Evolutionary conservation across 345 rosid species (phyloP).

Genomic region (Rhodamnia argentea): DNA sequence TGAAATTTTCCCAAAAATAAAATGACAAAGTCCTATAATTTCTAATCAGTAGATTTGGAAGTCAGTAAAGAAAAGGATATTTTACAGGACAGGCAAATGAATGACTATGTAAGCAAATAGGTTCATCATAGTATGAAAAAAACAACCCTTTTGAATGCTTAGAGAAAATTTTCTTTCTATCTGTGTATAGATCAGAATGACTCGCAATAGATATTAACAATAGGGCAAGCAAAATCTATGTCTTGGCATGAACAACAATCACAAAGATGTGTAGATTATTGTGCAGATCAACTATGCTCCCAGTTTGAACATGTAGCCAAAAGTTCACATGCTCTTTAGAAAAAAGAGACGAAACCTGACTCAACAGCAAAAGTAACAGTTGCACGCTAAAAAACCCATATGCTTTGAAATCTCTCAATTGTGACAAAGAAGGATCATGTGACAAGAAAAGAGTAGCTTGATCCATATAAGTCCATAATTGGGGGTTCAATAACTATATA

Average conservation of each 20-base stretch:
- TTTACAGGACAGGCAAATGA: background rate
- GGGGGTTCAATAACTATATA: background rate
- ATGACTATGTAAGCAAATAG: background rate
- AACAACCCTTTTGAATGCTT: background rate
- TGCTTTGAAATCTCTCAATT: background rate
- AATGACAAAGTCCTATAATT: background rate
- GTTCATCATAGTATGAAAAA: background rate
- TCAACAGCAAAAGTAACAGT: background rate
- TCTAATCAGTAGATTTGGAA: background rate
- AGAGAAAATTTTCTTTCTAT: background rate
- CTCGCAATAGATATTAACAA: background rate
- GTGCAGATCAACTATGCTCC: background rate
- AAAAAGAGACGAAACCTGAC: background rate
- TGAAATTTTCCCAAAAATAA: too few relatives aligned
- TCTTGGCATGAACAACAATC: background rate
- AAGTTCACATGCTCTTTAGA: background rate
- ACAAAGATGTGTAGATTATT: background rate
- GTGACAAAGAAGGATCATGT: background rate
- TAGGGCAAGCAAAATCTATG: background rate
- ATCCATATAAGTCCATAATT: background rate
- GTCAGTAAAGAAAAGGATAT: background rate
- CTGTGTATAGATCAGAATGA: background rate
- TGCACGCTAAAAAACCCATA: background rate
- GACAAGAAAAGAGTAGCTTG: background rate
- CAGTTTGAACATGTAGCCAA: background rate